phyloP scores from a whole-genome alignment of 2,329 filamentous ascomycete genomes.

The Xylaria sp. region DNA sequence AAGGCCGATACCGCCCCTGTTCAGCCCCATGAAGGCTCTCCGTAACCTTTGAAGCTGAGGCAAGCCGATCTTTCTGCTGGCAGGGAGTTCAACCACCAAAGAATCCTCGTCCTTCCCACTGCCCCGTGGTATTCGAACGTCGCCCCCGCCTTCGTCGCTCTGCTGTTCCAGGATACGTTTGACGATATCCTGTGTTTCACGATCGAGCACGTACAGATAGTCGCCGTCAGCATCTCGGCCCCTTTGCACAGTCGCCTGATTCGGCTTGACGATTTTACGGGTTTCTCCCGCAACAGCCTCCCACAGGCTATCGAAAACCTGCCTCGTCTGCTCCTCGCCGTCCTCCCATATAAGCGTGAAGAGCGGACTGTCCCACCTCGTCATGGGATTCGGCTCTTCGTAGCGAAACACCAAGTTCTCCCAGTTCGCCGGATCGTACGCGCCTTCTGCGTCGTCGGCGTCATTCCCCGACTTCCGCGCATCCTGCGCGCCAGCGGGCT shows the following conservation, averaged over 20 bases:
- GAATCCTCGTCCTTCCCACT: slow-evolving; percentile 54
- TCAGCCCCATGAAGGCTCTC: slow-evolving; percentile 80
- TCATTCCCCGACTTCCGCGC: slow-evolving; percentile 29
- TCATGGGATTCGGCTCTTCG: slow-evolving; percentile 88
- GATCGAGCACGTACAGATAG: slow-evolving; percentile 83
- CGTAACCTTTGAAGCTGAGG: slow-evolving; percentile 81
- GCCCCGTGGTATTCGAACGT: slow-evolving; percentile 61
- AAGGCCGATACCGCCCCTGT: slow-evolving; percentile 73
- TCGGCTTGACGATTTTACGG: slow-evolving; percentile 74
- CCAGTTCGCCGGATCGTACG: slow-evolving; percentile 70
- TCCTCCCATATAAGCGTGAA: slow-evolving; percentile 85
- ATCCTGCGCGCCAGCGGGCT: slow-evolving; percentile 25
- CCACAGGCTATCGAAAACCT: slow-evolving; percentile 75
- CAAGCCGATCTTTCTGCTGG: slow-evolving; percentile 70
- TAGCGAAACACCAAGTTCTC: slow-evolving; percentile 84
- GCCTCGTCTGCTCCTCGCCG: slow-evolving; percentile 64
- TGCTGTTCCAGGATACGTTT: slow-evolving; percentile 75
- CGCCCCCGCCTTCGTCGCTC: slow-evolving; percentile 71
- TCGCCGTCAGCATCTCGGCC: slow-evolving; percentile 73
- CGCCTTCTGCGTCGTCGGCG: slow-evolving; percentile 54
- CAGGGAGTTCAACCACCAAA: slow-evolving; percentile 71
- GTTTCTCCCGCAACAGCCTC: slow-evolving; percentile 73
- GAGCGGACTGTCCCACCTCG: slow-evolving; percentile 83
- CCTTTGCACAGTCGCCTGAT: slow-evolving; percentile 76
- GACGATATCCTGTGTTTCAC: slow-evolving; percentile 80